A percentile compares a stretch with the other conserved stretches of the same genome.
Evolutionary conservation across 495 filamentous ascomycete genomes (phyloP).

Genomic region (Hyaloscypha finlandica): DNA sequence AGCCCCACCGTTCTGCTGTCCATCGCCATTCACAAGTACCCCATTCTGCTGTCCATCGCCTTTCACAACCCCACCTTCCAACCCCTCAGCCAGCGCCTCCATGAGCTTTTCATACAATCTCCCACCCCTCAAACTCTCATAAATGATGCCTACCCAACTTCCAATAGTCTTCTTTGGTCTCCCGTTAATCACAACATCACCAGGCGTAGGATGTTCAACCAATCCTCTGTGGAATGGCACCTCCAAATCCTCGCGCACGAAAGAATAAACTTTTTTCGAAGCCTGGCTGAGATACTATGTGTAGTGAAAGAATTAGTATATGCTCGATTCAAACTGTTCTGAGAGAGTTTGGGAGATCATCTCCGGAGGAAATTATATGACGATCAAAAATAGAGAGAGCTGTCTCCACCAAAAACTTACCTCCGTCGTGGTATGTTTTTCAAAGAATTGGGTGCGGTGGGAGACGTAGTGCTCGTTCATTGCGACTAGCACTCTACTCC

Average conservation of each 20-base stretch:
- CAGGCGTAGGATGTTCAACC: conserved; percentile 41
- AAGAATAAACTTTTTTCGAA: conserved; percentile 43
- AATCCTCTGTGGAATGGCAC: conserved; percentile 49
- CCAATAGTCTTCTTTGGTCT: conserved; percentile 23
- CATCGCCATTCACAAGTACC: too few relatives aligned
- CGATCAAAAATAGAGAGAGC: too few relatives aligned
- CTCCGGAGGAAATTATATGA: too few relatives aligned
- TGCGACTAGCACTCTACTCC: neutral
- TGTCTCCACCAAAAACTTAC: too few relatives aligned
- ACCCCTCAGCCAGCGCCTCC: neutral
- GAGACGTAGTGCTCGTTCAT: conserved; percentile 16
- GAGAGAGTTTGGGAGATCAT: too few relatives aligned
- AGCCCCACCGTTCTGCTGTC: too few relatives aligned
- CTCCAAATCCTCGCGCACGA: conserved; percentile 41
- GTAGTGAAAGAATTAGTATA: too few relatives aligned
- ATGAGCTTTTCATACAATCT: conserved; percentile 29
- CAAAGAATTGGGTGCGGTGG: neutral
- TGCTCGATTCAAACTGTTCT: too few relatives aligned
- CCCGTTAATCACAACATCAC: conserved; percentile 16
- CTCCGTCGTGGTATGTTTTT: conserved; percentile 30
- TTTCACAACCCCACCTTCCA: too few relatives aligned
- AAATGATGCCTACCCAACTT: conserved; percentile 36
- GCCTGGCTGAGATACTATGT: conserved; percentile 41
- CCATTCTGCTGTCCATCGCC: too few relatives aligned
- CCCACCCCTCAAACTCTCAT: conserved; percentile 35